Evolutionary conservation across 1,284 basidiomycete genomes (phyloP).

Genomic region (Volvariella surrecta): DNA sequence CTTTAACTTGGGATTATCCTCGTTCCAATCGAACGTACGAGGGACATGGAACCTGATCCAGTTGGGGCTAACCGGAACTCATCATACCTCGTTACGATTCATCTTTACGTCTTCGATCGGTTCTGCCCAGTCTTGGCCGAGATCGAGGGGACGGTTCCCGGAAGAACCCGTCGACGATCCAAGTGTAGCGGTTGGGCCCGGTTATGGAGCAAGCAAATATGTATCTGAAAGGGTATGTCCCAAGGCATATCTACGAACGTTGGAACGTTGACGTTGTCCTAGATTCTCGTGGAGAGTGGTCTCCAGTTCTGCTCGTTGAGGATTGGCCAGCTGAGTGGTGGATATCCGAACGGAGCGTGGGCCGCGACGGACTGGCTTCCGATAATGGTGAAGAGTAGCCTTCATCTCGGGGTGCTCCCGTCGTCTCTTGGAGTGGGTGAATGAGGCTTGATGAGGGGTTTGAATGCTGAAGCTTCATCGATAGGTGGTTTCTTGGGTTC

Average conservation of each 20-base stretch:
- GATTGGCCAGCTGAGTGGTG: slow-evolving; percentile 15
- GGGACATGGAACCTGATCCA: slow-evolving; percentile 33
- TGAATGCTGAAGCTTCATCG: not conserved
- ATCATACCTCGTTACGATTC: slow-evolving; percentile 14
- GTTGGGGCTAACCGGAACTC: slow-evolving; percentile 24
- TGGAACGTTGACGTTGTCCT: no score
- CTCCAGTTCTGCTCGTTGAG: slow-evolving; percentile 12
- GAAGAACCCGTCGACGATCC: slow-evolving; percentile 15
- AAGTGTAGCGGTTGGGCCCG: slow-evolving; percentile 14
- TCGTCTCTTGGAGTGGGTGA: slow-evolving; percentile 2
- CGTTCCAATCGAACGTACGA: slow-evolving; percentile 26
- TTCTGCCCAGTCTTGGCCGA: slow-evolving; percentile 21
- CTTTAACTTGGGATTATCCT: slow-evolving; percentile 27
- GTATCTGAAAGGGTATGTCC: slow-evolving; percentile 19
- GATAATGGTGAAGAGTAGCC: slow-evolving; percentile 14
- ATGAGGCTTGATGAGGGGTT: no score
- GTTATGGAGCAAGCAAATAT: slow-evolving; percentile 19
- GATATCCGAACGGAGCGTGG: slow-evolving; percentile 14
- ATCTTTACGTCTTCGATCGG: slow-evolving; percentile 13
- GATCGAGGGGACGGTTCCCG: slow-evolving; percentile 11
- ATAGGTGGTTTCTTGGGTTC: slow-evolving; percentile 12
- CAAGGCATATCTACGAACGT: no score
- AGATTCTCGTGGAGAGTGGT: slow-evolving; percentile 11
- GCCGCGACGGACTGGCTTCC: slow-evolving; percentile 16
- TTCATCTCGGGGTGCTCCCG: slow-evolving; percentile 13